These are phyloP conservation scores for Calycina herbarum DNA, from an alignment of 2,329 filamentous ascomycete genomes.

Conservation along the genomic window DNA sequence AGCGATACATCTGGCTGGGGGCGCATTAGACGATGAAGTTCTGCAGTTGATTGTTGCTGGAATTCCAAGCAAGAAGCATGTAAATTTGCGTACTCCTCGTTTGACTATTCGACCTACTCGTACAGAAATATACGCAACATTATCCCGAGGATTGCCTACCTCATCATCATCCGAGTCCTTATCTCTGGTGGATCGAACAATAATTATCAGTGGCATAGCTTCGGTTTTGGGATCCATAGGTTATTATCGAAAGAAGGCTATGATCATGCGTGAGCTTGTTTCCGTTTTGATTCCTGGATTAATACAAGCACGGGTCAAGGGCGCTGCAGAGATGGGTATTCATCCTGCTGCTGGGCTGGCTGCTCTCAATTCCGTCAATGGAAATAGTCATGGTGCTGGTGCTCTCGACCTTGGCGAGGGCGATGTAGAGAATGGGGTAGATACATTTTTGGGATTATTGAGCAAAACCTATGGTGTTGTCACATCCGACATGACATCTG, in stretches of 20 bases:
- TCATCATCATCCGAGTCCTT: conserved; percentile 63
- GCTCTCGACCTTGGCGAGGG: conserved; percentile 63
- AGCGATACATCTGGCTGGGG: conserved; percentile 64
- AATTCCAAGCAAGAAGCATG: conserved; percentile 52
- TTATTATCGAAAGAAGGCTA: conserved; percentile 84
- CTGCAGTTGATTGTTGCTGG: conserved; percentile 67
- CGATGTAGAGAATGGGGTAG: conserved; percentile 66
- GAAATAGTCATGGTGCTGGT: conserved; percentile 51
- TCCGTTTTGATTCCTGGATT: conserved; percentile 80
- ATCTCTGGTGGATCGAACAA: conserved; percentile 72
- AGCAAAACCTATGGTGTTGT: conserved; percentile 67
- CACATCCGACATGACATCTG: conserved; percentile 20
- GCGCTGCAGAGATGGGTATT: conserved; percentile 93
- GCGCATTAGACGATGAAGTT: conserved; percentile 59
- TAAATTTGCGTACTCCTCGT: conserved; percentile 49
- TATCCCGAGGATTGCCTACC: conserved; percentile 71
- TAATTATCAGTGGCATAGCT: conserved; percentile 81
- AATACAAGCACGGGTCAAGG: conserved; percentile 86
- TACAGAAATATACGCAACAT: conserved; percentile 61
- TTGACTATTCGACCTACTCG: conserved; percentile 58
- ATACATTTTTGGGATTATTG: conserved; percentile 59
- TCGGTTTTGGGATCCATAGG: conserved; percentile 80
- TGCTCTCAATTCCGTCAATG: conserved; percentile 60
- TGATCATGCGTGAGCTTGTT: conserved; percentile 84
- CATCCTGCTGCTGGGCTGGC: conserved; percentile 89